Evolutionary conservation across 139 green algal genomes (phyloP), one percentile per base, ranked within the genome.

Genomic region (Chlamydomonas urium): DNA sequence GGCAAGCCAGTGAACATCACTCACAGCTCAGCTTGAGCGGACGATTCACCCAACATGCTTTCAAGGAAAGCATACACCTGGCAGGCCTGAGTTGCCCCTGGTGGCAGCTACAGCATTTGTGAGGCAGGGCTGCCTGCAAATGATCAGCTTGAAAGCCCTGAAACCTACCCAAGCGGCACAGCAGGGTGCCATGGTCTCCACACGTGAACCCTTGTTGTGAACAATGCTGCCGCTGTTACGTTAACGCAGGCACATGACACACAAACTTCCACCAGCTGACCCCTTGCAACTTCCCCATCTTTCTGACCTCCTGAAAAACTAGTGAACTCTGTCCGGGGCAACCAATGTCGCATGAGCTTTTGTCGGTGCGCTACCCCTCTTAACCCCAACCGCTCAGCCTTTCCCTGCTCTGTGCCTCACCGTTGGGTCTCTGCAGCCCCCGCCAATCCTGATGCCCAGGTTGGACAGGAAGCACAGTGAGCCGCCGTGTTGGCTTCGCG

Each of bases 401-500:
- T 24, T 50, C 42, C 8, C 14, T 8, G 42, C 42, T 14, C 42
- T 50, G 42, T 24, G 14, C 42, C 42, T 14, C 14, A 63, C 53
- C 53, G 26, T 33, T 8, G 53, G 53, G 53, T 63, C 53, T 32
- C 10, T 50, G 24, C 69, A 75, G 28, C 69, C 80, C 38, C 65
- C 42, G 29, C 80, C 80, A 14, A 86, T 69, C 33, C 69, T 66
- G 37, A 86, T 80, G n/a, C 80, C 80, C 38, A 86, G 80, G 34
- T 86, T 81, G n/a, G 80, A 69, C 42, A 86, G 75, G 48, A 86
- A 80, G 56, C 80, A 86, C 38, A 83, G 38, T 4, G 69, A 47
- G 23, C 80, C 80, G 19, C 70, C 33, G 26, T 86, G 76, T 63
- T 81, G 69, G 1, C 33, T 57, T 31, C 70, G 68, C 34, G 80